Evolutionary conservation across 805 yeast species (phyloP), one percentile per base, ranked within the genome.

Genomic region (Starmerella cellae): DNA sequence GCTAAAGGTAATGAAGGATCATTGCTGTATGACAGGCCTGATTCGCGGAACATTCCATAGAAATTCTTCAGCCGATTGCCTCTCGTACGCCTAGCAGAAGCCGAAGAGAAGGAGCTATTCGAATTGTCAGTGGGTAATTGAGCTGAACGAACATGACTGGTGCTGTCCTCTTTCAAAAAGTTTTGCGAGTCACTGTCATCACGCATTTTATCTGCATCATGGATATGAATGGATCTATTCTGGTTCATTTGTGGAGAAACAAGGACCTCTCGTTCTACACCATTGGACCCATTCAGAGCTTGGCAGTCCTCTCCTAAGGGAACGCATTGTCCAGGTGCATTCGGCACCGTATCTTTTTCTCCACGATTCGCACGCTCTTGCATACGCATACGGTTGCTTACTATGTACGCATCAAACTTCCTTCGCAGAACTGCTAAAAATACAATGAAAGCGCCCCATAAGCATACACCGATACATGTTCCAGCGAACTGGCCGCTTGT

Each of bases 391-490:
- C 24, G 16, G 42, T 44, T 44, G 21, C 23, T 19, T 19, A 42
- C 30, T 14, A 62, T 50, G 33, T 52, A 53, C 37, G 57, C 41
- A 50, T 59, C 60, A 44, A 56, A 50, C 52, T 75, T 81, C 21
- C 77, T 63, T 30, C 69, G 62, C 28, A 71, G 57, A 29, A 82
- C 62, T 49, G 73, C 72, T 39, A 75, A 58, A 72, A 77, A 69
- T 53, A 75, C 77, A 9, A 75, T 65, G 10, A 71, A 69, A 38
- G 76, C 57, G 2, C 74, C 77, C 54, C 79, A 61, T 23, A 72
- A 61, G 55, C 77, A 71, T 9, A 75, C 73, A n/a, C 83, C 83
- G 24, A 79, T 64, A 60, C 84, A 79, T 1, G 81, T 68, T n/a
- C 82, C 83, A 3, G 81, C 83, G 61, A 78, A 78, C 60, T 67